These are phyloP conservation scores for Hyaloscypha hepaticicola DNA, from an alignment of 495 filamentous ascomycete genomes.

Conservation along the genomic window DNA sequence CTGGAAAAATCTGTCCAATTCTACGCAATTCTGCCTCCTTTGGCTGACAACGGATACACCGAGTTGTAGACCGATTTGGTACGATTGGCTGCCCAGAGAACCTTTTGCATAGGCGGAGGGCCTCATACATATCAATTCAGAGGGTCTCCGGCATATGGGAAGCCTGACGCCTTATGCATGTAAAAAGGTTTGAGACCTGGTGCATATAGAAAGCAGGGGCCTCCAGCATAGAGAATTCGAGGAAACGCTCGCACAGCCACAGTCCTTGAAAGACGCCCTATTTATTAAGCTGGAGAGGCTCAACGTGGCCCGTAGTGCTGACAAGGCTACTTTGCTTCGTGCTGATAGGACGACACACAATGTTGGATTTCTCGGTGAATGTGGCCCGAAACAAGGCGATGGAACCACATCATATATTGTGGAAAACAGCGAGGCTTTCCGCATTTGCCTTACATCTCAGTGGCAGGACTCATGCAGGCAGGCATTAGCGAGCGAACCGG, in stretches of 20 bases:
- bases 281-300: background rate
- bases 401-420: constrained; percentile 1
- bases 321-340: constrained; percentile 2
- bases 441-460: background rate
- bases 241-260: background rate
- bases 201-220: constrained; percentile 1
- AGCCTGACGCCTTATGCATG: constrained; percentile 2
- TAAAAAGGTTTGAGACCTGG: background rate
- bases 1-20: background rate
- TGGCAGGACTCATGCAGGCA: constrained; percentile 2
- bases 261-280: background rate
- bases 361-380: constrained; percentile 7
- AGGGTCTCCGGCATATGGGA: background rate
- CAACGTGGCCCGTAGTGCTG: background rate
- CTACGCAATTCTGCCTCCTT: constrained; percentile 7
- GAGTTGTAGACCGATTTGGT: constrained; percentile 4
- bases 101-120: constrained; percentile 5
- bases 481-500: background rate
- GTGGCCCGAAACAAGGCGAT: background rate
- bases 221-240: background rate
- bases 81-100: constrained; percentile 1
- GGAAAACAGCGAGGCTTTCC: constrained; percentile 4
- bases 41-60: background rate
- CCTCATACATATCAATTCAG: background rate
- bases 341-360: constrained; percentile 1